Base-by-base conservation (phyloP, 495 filamentous ascomycete genomes). In the Daldinia loculata region DNA sequence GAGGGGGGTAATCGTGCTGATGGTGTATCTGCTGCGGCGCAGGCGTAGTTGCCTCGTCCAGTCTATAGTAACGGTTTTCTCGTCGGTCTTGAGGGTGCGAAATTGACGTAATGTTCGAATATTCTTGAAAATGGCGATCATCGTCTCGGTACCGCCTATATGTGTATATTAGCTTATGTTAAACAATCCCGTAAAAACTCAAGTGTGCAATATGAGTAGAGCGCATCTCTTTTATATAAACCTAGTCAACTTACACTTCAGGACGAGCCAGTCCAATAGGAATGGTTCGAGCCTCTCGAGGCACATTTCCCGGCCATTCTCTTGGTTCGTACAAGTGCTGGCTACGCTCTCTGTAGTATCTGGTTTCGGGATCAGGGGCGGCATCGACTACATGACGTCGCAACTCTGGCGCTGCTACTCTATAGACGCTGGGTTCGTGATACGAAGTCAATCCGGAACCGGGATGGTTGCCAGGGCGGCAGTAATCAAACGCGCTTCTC, bases 211-310 rank as follows among this genome's bases (percentile, higher is more conserved):
- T 26, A 41, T 9, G 36, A 41, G 14, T 26, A 41, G 6, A n/a
- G 24, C 43, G 29, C 11, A 45, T 51, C 41, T 53, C 41, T 32
- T 57, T 6, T 56, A 15, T 15, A 27, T 57, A 45, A 6, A 27
- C 3, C 36, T 22, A 43, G 45, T 29, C 4, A 11, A 74, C 71
- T 74, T 61, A 74, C 71, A 61, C 30, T 38, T 59, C 71, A 45
- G 61, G 63, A 19, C 55, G 51, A 53, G 52, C 55, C 26, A 19
- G 22, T 17, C 38, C 62, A 1, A 26, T n/a, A 27, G 32, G 43
- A 6, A 52, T n/a, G n/a, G 30, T 48, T 56, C 67, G 62, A 27
- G 29, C 32, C 24, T 67, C 58, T 53, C 59, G 43, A 15, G 17
- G 30, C 15, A 57, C 63, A 43, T 67, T 48, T 50, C 11, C 11